Base-by-base conservation (phyloP, 2,329 filamentous ascomycete genomes). In the Trichoderma sp. region DNA sequence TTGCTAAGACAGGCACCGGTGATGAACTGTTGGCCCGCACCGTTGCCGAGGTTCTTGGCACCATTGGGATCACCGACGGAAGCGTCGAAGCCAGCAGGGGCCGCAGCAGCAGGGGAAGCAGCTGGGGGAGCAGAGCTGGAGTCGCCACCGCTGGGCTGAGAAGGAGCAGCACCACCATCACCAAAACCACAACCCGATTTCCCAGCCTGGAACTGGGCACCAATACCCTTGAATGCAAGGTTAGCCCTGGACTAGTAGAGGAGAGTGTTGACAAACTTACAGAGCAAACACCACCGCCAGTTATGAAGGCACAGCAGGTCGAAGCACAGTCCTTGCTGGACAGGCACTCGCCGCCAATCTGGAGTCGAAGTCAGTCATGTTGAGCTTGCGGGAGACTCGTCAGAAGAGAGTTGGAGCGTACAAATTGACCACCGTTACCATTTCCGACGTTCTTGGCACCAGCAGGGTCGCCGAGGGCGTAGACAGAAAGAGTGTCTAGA, bases 181-280 rank as follows among this genome's bases (percentile, higher is more conserved):
- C 71, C 73, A 39, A 79, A 79, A 39, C 75, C 76, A 68, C 78
- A 80, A 20, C 78, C 77, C 11, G 74, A 74, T 76, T 80, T 80
- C 53, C 78, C 78, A 30, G 76, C 76, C 74, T 79, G 77, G 69
- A 76, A 76, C 64, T 75, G 73, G 8, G 78, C 78, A 7, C 76
- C 77, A 65, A 76, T 65, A 36, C 75, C 77, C 66, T 68, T 34
- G 57, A 50, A 50, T 26, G 30, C 13, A 36, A 17, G 17, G 39
- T 68, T 36, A 68, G 66, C 34, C 50, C 28, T 8, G 8, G n/a
- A 6, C 12, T 6, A 6, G 20, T 20, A 13, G 34, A 13, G 12
- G 34, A 17, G 53, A n/a, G 8, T 1, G 9, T 28, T n/a, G 6
- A n/a, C 23, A 28, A 30, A 61, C 66, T 68, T 68, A 68, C 66